Evolutionary conservation across 768 basidiomycete species (phyloP).

Genomic region (Gymnopilus dilepis): DNA sequence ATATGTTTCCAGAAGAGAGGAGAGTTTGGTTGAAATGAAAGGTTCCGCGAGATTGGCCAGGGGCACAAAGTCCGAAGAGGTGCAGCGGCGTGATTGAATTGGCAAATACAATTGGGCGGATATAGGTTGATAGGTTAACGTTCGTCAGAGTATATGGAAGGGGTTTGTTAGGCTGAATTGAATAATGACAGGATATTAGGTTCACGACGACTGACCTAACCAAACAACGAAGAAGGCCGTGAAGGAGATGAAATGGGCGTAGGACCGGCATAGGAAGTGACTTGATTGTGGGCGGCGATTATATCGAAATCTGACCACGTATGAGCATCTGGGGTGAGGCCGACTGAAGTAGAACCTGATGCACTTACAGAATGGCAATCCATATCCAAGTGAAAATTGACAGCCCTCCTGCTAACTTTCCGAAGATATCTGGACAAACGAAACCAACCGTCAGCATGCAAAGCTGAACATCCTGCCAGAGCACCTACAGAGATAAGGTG

Average conservation of each 20-base stretch:
- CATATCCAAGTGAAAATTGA: slow-evolving; percentile 40
- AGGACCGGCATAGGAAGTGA: slow-evolving; percentile 36
- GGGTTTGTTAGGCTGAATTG: background rate
- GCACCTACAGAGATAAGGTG: slow-evolving; percentile 36
- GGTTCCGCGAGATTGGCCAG: background rate
- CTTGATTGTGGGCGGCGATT: slow-evolving; percentile 36
- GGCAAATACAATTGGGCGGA: background rate
- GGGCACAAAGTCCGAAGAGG: background rate
- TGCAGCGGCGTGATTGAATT: background rate
- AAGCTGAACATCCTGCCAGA: background rate
- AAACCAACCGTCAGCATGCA: background rate
- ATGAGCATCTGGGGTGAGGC: too few species aligned
- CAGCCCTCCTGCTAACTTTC: slow-evolving; percentile 35
- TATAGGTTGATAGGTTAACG: background rate
- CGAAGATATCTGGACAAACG: slow-evolving; percentile 34
- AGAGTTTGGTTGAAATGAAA: background rate
- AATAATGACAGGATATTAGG: background rate
- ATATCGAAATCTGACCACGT: slow-evolving; percentile 37
- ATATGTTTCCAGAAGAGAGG: too few species aligned
- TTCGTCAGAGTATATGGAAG: too few species aligned
- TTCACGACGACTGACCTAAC: slow-evolving; percentile 32
- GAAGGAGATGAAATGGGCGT: slow-evolving; percentile 39
- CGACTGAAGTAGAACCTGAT: background rate
- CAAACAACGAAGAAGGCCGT: slow-evolving; percentile 33
- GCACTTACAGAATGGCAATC: slow-evolving; percentile 38